phyloP scores from a whole-genome alignment of 306 rosid species.

The Hippophae tibetana region DNA sequence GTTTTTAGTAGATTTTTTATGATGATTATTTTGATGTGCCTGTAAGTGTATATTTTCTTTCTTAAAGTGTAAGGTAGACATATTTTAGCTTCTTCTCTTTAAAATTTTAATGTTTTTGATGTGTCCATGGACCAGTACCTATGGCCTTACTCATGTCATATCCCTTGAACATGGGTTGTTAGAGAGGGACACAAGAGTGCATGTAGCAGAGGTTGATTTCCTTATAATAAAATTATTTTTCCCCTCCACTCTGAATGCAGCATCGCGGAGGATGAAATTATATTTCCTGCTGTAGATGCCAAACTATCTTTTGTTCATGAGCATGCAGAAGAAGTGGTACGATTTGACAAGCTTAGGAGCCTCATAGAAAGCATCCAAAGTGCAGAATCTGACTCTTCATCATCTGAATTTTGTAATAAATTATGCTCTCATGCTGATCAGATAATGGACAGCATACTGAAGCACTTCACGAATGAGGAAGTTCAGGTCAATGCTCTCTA shows the following conservation, averaged over 20 bases:
- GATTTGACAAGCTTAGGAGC: conserved; percentile 60
- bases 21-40: too few relatives aligned
- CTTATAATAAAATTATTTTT: conserved; percentile 2
- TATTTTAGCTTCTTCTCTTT: too few relatives aligned
- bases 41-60: too few relatives aligned
- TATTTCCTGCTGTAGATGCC: conserved; percentile 75
- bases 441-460: conserved; percentile 60
- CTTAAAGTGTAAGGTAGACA: too few relatives aligned
- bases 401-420: conserved; percentile 53
- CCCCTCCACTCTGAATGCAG: conserved; percentile 35
- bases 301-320: conserved; percentile 51
- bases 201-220: background rate
- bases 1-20: too few relatives aligned
- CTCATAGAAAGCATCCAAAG: conserved; percentile 54
- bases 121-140: too few relatives aligned
- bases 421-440: conserved; percentile 66
- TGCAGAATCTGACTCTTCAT: conserved; percentile 44
- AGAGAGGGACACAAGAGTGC: too few relatives aligned
- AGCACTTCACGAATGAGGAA: conserved; percentile 68
- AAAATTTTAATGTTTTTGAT: too few relatives aligned
- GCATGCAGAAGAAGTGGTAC: conserved; percentile 58
- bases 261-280: conserved; percentile 70
- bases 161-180: too few relatives aligned
- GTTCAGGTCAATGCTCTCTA: conserved; percentile 50
- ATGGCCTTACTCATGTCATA: too few relatives aligned